Percentiles rank a stretch among this genome's conserved stretches.
Conservation (phyloP, 1,284 basidiomycete species). For the Stereum hirsutum region DNA sequence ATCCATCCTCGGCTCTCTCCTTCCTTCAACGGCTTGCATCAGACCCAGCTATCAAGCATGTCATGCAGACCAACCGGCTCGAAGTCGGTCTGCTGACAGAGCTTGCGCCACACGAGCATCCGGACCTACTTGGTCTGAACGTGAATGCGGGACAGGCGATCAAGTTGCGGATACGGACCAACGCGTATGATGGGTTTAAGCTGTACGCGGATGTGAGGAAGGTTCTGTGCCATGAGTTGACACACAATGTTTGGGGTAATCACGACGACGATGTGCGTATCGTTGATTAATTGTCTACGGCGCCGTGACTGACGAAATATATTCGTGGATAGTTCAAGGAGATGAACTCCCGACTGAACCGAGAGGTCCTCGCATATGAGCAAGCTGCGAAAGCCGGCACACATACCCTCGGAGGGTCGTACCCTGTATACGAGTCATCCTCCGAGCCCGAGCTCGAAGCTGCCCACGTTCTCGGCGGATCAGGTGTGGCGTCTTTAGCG, state of each 20-base stretch:
- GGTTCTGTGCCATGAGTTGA: constrained; percentile 68
- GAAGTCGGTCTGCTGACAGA: constrained; percentile 61
- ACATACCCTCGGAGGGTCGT: constrained; percentile 34
- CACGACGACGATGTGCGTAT: constrained; percentile 63
- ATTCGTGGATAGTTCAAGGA: constrained; percentile 49
- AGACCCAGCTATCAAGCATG: constrained; percentile 59
- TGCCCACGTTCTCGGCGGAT: constrained; percentile 19
- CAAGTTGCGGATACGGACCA: constrained; percentile 58
- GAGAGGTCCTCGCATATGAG: constrained; percentile 64
- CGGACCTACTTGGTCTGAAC: constrained; percentile 64
- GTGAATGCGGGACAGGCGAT: constrained; percentile 54
- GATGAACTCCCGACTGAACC: constrained; percentile 66
- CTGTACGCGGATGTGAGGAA: constrained; percentile 54
- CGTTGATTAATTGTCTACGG: background rate
- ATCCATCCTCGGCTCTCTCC: constrained; percentile 42
- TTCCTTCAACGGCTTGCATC: constrained; percentile 47
- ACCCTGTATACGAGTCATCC: constrained; percentile 37
- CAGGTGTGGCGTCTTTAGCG: constrained; percentile 8
- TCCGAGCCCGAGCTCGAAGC: constrained; percentile 48
- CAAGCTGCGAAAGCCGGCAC: constrained; percentile 39
- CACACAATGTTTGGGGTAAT: constrained; percentile 65
- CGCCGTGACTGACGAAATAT: background rate
- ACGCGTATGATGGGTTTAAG: constrained; percentile 63
- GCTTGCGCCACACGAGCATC: constrained; percentile 68
- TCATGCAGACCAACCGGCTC: constrained; percentile 63